Evolutionary conservation across 192 early-diverging fungal genomes (phyloP), one percentile per base, ranked within the genome.

Genomic region (Kickxella alabastrina): DNA sequence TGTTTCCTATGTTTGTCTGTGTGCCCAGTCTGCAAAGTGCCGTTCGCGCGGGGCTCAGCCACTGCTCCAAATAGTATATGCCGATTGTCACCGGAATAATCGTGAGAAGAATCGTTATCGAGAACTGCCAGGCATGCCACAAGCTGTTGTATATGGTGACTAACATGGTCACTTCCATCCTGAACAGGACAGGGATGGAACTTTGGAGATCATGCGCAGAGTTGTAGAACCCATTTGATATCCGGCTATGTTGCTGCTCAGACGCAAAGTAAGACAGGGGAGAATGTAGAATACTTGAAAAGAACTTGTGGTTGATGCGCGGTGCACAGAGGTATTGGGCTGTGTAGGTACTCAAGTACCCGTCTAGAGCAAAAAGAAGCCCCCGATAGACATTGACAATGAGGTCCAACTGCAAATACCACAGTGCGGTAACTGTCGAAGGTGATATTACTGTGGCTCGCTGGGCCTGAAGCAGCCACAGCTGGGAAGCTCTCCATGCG

Each of bases 281-380:
- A 26, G 54, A 46, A 14, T 47, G 14, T 4, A 56, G 31, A 14
- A 56, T 39, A 3, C 43, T 34, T 7, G 24, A 31, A 29, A 56
- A 29, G 36, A 56, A 56, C 36, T 47, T 17, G 18, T 22, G 17
- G 36, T 56, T 56, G 44, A 56, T 46, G 18, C 43, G 44, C 18
- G 54, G 54, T 5, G 54, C 54, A 12, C 44, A 56, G 36, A 37
- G n/a, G 2, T 35, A 9, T 3, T 10, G 32, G 7, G 37, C 31
- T 12, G 47, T 8, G n/a, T 47, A 40, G 22, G 31, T 27, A 2
- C 12, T 14, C 13, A 40, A 13, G 15, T 26, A 22, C 10, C 24
- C 25, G 23, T 56, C 44, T 7, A 56, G 1, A 15, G 21, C 23
- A 2, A 56, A 24, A 3, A 56, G 3, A 1, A 19, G 2, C 25